A percentile compares a stretch with the other conserved stretches of the same genome.
These are phyloP conservation scores for Penicillium parvum DNA, from an alignment of 495 filamentous ascomycete species.

Conservation along the genomic window DNA sequence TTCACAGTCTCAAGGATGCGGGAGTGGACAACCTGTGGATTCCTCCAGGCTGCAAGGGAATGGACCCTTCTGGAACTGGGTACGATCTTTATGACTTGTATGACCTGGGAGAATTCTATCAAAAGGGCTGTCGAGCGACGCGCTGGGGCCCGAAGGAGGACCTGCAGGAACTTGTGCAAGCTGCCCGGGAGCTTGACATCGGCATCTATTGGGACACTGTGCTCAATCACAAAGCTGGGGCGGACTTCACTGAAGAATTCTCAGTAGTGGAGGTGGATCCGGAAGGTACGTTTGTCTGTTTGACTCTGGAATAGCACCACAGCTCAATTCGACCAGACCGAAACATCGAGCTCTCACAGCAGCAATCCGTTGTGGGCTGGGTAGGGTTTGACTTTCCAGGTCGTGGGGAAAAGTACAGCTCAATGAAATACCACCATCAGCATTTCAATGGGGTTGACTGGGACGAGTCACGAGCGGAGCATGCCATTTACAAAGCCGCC, in stretches of 20 bases:
- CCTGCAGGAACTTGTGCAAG: conserved; percentile 46
- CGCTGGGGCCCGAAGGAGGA: conserved; percentile 69
- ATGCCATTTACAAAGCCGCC: conserved; percentile 63
- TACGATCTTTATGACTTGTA: conserved; percentile 77
- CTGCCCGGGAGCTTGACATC: conserved; percentile 48
- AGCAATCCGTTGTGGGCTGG: conserved; percentile 64
- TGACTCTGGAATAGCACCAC: background rate
- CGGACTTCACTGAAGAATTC: conserved; percentile 58
- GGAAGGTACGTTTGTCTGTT: conserved; percentile 30
- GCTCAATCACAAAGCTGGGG: conserved; percentile 72
- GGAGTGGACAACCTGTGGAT: conserved; percentile 69
- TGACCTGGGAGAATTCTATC: conserved; percentile 71
- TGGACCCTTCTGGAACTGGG: conserved; percentile 57
- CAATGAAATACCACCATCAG: conserved; percentile 59
- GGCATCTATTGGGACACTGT: conserved; percentile 71
- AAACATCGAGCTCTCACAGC: conserved; percentile 46
- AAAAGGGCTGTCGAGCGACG: conserved; percentile 59
- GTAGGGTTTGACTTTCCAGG: conserved; percentile 63
- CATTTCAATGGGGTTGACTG: conserved; percentile 70
- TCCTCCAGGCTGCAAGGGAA: conserved; percentile 69
- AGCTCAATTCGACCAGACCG: conserved; percentile 41
- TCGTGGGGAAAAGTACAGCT: conserved; percentile 54
- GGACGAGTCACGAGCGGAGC: conserved; percentile 51
- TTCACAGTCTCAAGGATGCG: conserved; percentile 53
- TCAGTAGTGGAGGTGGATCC: conserved; percentile 57